A percentile compares a stretch with the other conserved stretches of the same genome.
These are phyloP conservation scores for Calocybe gambosa DNA, from an alignment of 1,284 basidiomycete species.

Conservation along the genomic window DNA sequence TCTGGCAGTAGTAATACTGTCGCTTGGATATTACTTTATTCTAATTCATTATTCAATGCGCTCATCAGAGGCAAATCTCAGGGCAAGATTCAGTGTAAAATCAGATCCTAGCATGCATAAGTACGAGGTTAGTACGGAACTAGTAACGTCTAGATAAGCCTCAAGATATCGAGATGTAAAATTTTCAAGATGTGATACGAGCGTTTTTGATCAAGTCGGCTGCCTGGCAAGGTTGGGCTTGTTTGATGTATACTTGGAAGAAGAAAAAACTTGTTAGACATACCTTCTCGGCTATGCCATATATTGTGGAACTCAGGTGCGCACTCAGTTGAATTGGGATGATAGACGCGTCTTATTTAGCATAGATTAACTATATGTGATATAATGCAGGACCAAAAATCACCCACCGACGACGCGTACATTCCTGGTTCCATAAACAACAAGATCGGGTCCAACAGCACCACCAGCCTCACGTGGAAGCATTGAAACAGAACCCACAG, in stretches of 20 bases:
- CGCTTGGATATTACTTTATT: too few species aligned
- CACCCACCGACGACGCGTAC: slow-evolving; percentile 13
- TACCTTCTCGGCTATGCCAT: slow-evolving; percentile 16
- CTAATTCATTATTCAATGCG: too few species aligned
- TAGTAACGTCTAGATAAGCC: too few species aligned
- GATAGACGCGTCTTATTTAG: slow-evolving; percentile 10
- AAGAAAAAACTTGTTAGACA: not conserved
- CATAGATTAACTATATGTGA: not conserved
- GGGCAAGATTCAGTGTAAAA: too few species aligned
- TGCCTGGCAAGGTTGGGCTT: slow-evolving; percentile 3
- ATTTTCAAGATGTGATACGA: too few species aligned
- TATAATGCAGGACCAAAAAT: not conserved
- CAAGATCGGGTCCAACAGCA: slow-evolving; percentile 13
- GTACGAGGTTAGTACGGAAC: too few species aligned
- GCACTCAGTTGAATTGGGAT: slow-evolving; percentile 15
- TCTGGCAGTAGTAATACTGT: too few species aligned
- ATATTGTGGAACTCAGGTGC: slow-evolving; percentile 10
- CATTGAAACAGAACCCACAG: slow-evolving; percentile 13
- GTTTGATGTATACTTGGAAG: not conserved
- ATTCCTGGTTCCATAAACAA: slow-evolving; percentile 13
- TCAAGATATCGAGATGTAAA: too few species aligned
- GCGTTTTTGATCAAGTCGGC: slow-evolving; percentile 11
- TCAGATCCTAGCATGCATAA: too few species aligned
- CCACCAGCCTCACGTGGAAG: slow-evolving; percentile 12
- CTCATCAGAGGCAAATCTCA: too few species aligned